Evolutionary conservation across 768 basidiomycete genomes (phyloP).

Genomic region (Hydnomerulius pinastri): DNA sequence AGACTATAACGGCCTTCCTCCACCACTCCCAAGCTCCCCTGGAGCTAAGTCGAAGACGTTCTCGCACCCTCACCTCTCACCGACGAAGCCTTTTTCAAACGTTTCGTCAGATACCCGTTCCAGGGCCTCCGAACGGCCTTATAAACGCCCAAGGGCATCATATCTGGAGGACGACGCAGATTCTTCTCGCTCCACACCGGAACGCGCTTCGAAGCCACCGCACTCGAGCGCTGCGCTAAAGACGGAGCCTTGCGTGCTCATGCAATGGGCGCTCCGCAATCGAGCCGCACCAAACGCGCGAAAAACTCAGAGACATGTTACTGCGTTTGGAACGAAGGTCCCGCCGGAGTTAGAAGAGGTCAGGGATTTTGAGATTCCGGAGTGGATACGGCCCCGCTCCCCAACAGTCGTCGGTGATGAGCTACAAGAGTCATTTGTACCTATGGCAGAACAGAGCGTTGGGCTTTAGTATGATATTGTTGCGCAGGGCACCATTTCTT

Average conservation of each 20-base stretch:
- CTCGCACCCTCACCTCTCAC: slow-evolving; percentile 14
- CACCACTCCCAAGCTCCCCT: slow-evolving; percentile 17
- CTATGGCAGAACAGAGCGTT: slow-evolving; percentile 1
- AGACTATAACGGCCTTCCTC: slow-evolving; percentile 10
- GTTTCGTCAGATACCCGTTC: slow-evolving; percentile 33
- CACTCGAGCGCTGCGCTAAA: slow-evolving; percentile 14
- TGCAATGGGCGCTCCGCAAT: slow-evolving; percentile 54
- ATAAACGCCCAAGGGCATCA: slow-evolving; percentile 30
- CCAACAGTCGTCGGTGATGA: slow-evolving; percentile 13
- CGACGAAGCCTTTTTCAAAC: slow-evolving; percentile 29
- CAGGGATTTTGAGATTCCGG: slow-evolving; percentile 58
- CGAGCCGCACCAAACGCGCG: slow-evolving; percentile 44
- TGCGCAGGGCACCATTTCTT: no score
- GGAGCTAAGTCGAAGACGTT: slow-evolving; percentile 11
- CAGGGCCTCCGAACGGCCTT: slow-evolving; percentile 26
- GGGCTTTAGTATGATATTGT: neutral
- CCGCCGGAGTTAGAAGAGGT: slow-evolving; percentile 47
- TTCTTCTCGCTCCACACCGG: slow-evolving; percentile 25
- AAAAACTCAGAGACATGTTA: slow-evolving; percentile 53
- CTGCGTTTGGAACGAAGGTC: slow-evolving; percentile 64
- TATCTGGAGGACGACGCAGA: slow-evolving; percentile 23
- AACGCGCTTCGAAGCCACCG: slow-evolving; percentile 15
- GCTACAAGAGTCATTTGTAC: slow-evolving; percentile 5
- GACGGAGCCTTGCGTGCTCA: slow-evolving; percentile 36
- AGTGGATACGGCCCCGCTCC: slow-evolving; percentile 44